Percentiles rank a stretch among this genome's conserved stretches.
Conservation (phyloP, 768 basidiomycete genomes). For the Boletellus emodensis region DNA sequence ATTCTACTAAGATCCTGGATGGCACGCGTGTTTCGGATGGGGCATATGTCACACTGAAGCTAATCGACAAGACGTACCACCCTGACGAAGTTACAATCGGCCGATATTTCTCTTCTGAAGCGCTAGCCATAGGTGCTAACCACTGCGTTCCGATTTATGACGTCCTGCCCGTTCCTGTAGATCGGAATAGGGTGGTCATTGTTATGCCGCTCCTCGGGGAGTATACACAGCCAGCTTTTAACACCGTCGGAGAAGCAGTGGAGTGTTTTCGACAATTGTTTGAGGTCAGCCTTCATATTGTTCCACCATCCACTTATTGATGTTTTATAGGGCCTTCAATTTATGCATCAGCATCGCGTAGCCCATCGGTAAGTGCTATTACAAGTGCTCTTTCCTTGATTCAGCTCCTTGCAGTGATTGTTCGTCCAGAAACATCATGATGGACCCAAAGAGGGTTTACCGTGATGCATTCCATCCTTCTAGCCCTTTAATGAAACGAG, state of each 20-base stretch:
- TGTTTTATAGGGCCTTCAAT: conserved; percentile 17
- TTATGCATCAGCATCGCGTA: conserved; percentile 23
- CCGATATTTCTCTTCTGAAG: conserved; percentile 11
- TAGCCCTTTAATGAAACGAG: conserved; percentile 3
- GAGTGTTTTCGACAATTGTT: conserved; percentile 32
- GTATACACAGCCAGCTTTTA: conserved; percentile 23
- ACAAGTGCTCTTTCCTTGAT: not conserved
- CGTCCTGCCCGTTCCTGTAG: conserved; percentile 8
- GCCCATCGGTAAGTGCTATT: conserved; percentile 9
- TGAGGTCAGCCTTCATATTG: conserved; percentile 14
- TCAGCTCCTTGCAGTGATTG: conserved; percentile 20
- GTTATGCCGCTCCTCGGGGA: conserved; percentile 37
- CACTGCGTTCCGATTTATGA: conserved; percentile 35
- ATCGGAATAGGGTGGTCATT: conserved; percentile 11
- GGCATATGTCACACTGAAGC: conserved; percentile 29
- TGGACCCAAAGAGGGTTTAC: conserved; percentile 26
- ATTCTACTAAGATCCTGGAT: conserved; percentile 22
- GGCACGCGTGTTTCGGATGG: conserved; percentile 28
- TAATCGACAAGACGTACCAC: conserved; percentile 8
- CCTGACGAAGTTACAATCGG: conserved; percentile 32
- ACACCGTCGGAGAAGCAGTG: conserved; percentile 12
- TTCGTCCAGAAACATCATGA: conserved; percentile 30
- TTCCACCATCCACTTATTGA: not conserved
- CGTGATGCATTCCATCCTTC: conserved; percentile 26
- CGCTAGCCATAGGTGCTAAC: conserved; percentile 16